Evolutionary conservation across 805 yeast genomes (phyloP), one percentile per base, ranked within the genome.

Genomic region (Zygoascus bituminiphila): DNA sequence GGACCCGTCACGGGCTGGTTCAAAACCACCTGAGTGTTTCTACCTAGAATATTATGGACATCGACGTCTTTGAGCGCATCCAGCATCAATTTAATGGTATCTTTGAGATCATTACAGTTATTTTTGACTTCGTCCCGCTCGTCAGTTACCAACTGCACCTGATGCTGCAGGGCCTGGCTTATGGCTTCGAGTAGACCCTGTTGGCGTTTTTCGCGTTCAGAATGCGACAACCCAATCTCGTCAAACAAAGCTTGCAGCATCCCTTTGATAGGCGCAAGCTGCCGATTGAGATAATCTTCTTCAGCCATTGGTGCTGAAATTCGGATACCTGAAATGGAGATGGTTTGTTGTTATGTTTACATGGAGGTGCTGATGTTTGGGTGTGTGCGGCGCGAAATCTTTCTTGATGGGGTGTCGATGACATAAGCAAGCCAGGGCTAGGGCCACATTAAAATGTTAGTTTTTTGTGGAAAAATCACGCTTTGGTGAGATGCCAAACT

Each of bases 171-270:
- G 5, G 59, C 57, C 20, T 51, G 51, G 7, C 58, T 49, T 7
- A 63, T 56, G 10, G 55, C 58, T 6, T 54, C 47, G 42, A 59
- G 60, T 21, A 63, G 51, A 33, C 49, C 36, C 25, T 54, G 47
- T 42, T 62, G 66, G 3, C 65, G 48, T 5, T 48, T 41, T 15
- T 52, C 53, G 5, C 65, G 55, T 29, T 61, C 54, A 14, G 45
- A 35, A 12, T 42, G 41, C 5, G 47, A 15, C 10, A 58, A 42
- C 7, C 62, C 62, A 19, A 58, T 40, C 31, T 56, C 59, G 38
- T 55, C 60, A 35, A 57, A 57, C 21, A 63, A 54, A 21, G 46
- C 46, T 47, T 61, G 62, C 14, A 63, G 52, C 43, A 48, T 56
- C 46, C 49, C 50, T 39, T 56, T 55, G 29, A 62, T 54, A 14